A percentile compares a stretch with the other conserved stretches of the same genome.
These are phyloP conservation scores for Pezicula radicicola DNA, from an alignment of 2,329 filamentous ascomycete genomes.

Conservation along the genomic window DNA sequence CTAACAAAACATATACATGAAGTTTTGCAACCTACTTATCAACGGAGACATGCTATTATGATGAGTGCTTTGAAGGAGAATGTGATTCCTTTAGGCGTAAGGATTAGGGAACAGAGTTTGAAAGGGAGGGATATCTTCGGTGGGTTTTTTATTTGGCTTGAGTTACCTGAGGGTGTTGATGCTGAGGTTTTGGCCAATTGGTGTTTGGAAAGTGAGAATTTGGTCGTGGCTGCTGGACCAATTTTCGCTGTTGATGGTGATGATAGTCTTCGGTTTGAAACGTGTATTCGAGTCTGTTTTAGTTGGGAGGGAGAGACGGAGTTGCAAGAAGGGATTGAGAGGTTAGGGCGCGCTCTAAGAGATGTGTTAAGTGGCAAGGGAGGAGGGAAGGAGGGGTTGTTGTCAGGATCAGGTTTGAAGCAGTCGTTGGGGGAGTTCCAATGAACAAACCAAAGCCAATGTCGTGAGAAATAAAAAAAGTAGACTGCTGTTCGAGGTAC, in stretches of 20 bases:
- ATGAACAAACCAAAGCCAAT: background rate
- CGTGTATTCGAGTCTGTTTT: conserved; percentile 65
- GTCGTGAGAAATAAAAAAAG: background rate
- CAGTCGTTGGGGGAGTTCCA: conserved; percentile 18
- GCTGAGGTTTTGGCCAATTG: conserved; percentile 53
- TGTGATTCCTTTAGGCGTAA: conserved; percentile 61
- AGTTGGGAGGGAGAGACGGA: conserved; percentile 67
- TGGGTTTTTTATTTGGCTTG: conserved; percentile 85
- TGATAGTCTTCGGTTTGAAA: conserved; percentile 51
- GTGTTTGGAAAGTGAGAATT: conserved; percentile 58
- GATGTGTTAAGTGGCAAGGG: conserved; percentile 22
- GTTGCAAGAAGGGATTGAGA: conserved; percentile 64
- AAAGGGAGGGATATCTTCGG: conserved; percentile 55
- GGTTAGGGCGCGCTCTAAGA: conserved; percentile 48
- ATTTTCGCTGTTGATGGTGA: conserved; percentile 68
- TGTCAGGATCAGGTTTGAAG: conserved; percentile 3
- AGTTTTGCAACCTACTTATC: conserved; percentile 41
- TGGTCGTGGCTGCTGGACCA: conserved; percentile 66
- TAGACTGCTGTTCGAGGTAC: too few relatives aligned
- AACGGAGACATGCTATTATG: conserved; percentile 47
- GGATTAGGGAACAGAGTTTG: conserved; percentile 34
- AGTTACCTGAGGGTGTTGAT: conserved; percentile 50
- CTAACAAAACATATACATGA: conserved; percentile 42
- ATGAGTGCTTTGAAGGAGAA: conserved; percentile 55
- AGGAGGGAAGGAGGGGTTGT: background rate